Percentiles rank a stretch among this genome's conserved stretches.
Evolutionary conservation across 2,329 filamentous ascomycete species (phyloP).

Genomic region (Trichophyton benhamiae): DNA sequence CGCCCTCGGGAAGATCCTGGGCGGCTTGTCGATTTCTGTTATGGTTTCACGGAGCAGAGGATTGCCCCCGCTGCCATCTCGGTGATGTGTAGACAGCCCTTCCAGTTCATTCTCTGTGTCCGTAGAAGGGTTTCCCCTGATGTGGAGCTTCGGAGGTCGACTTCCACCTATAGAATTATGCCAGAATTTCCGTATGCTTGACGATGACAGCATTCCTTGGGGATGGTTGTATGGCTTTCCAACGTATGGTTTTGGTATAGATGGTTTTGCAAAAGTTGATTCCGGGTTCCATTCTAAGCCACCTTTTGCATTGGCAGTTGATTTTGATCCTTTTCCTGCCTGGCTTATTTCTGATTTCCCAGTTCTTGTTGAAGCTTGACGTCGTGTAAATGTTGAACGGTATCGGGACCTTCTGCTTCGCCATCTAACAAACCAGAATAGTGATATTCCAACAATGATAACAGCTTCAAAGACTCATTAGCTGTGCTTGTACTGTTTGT

Average conservation of each 20-base stretch:
- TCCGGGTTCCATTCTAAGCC: conserved; percentile 11
- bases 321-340: background rate
- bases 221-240: conserved; percentile 1
- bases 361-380: background rate
- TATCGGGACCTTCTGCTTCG: background rate
- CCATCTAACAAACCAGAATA: background rate
- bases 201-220: conserved; percentile 5
- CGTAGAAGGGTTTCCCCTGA: conserved; percentile 1
- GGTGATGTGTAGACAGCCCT: background rate
- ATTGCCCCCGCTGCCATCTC: background rate
- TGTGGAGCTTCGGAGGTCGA: conserved; percentile 1
- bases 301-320: background rate
- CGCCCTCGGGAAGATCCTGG: conserved; percentile 2
- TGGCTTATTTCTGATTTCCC: background rate
- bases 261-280: conserved; percentile 13
- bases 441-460: background rate
- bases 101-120: background rate
- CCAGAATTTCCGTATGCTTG: conserved; percentile 7
- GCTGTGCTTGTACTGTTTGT: background rate
- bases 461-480: background rate
- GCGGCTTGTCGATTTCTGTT: background rate
- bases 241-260: background rate
- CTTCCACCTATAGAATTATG: background rate
- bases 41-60: background rate
- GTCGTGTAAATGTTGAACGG: background rate